Evolutionary conservation across 352 stramenopile genomes (phyloP).

Genomic region (Phytophthora kernoviae): DNA sequence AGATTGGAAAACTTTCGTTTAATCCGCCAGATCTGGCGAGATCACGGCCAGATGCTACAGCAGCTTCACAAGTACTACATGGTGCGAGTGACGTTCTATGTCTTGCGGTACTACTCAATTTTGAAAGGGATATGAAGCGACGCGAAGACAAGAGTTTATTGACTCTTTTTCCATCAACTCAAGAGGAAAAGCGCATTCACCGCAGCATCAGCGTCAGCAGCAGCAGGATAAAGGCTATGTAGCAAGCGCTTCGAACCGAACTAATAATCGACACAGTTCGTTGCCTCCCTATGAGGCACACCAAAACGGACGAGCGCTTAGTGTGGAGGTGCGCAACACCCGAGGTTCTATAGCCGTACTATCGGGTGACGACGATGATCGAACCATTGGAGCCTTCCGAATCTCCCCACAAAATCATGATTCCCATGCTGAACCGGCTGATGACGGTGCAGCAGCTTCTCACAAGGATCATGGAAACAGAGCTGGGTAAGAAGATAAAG

Average conservation of each 20-base stretch:
- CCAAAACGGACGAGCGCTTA: constrained; percentile 7
- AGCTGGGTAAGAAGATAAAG: constrained; percentile 57
- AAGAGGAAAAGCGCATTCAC: constrained; percentile 16
- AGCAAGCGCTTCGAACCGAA: constrained; percentile 1
- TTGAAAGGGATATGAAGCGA: constrained; percentile 53
- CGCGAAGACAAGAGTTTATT: constrained; percentile 47
- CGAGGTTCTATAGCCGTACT: constrained; percentile 3
- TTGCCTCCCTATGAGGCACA: constrained; percentile 11
- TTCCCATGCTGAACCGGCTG: constrained; percentile 8
- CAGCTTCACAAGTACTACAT: constrained; percentile 65
- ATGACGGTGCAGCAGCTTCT: constrained; percentile 22
- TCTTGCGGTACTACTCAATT: constrained; percentile 68
- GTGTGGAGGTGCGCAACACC: constrained; percentile 4
- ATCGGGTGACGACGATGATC: constrained; percentile 7
- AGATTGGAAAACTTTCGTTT: constrained; percentile 17
- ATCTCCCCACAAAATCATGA: constrained; percentile 4
- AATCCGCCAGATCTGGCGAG: constrained; percentile 49
- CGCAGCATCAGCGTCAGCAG: constrained; percentile 15
- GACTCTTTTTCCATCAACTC: constrained; percentile 22
- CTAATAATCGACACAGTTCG: constrained; percentile 13
- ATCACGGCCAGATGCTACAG: constrained; percentile 58
- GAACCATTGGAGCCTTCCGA: neutral
- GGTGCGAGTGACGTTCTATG: constrained; percentile 54
- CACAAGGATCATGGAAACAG: constrained; percentile 67
- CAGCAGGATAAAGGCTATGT: constrained; percentile 9